Conservation (phyloP, 805 yeast species). For the Clavispora vitiphila region DNA sequence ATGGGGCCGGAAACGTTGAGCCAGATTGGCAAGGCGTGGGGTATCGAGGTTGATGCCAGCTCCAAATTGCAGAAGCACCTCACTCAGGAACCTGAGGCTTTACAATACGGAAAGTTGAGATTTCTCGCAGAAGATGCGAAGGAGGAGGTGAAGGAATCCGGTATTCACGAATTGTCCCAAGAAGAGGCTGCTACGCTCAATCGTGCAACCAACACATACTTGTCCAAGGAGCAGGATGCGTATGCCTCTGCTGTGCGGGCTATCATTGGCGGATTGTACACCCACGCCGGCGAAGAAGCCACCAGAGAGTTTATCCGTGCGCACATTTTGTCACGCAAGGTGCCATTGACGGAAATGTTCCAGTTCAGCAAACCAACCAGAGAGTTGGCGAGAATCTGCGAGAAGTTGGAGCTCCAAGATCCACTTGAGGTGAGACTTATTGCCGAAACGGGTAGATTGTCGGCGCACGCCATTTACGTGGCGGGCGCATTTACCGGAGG, state of each 20-base stretch:
- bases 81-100: conserved; percentile 61
- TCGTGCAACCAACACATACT: conserved; percentile 16
- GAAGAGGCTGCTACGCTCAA: conserved; percentile 17
- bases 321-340: conserved; percentile 77
- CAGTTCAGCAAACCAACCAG: conserved; percentile 81
- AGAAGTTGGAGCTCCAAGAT: conserved; percentile 63
- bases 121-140: conserved; percentile 31
- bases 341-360: conserved; percentile 70
- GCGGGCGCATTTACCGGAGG: conserved; percentile 88
- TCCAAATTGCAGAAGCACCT: conserved; percentile 62
- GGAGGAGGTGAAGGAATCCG: conserved; percentile 38
- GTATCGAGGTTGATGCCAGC: conserved; percentile 72
- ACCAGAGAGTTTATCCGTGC: conserved; percentile 66
- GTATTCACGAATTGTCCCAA: conserved; percentile 40
- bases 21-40: conserved; percentile 76
- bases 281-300: conserved; percentile 60
- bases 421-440: conserved; percentile 74
- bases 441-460: conserved; percentile 89
- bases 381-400: conserved; percentile 72
- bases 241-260: conserved; percentile 75
- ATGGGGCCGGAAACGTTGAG: conserved; percentile 63
- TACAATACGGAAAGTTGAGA: conserved; percentile 67
- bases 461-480: conserved; percentile 78
- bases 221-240: conserved; percentile 40
- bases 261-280: conserved; percentile 75